Base-by-base conservation (phyloP, 768 basidiomycete species). In the Boletus coccyginus region DNA sequence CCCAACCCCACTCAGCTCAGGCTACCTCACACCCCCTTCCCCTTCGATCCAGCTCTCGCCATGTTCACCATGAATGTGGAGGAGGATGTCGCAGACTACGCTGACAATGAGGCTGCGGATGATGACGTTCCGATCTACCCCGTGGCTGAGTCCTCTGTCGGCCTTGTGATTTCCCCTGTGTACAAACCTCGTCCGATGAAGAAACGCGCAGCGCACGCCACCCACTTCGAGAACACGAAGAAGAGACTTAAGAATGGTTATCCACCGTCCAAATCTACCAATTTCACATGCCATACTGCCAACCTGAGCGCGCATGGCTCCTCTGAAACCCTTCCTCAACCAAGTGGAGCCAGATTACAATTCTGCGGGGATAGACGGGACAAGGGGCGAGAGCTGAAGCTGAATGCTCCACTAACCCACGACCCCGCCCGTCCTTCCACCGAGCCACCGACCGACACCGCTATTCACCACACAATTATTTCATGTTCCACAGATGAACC, bases 141-240 rank as follows among this genome's bases (percentile, higher is more conserved):
- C 24, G 33, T 32, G 16, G 42, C 58, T 24, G 60, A 66, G 5
- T 72, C 78, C 55, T 67, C 76, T 17, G 70, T 85, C 50, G 82
- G 83, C 65, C 78, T 92, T 54, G 86, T 87, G 64, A 88, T 90
- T 46, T 73, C 81, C 3, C 78, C 83, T 3, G 89, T 91, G 11
- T 89, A 82, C 74, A 90, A 90, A 62, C 88, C 88, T 1, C 81
- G 85, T 1, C 87, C 87, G 2, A 72, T 80, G 60, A 84, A 81
- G 77, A 80, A 73, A 29, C 73, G 73, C 17, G 50, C 45, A 9
- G 45, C 69, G 43, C 62, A 77, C 72, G 49, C 71, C 64, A 60
- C 19, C 36, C 46, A 56, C 29, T 36, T 40, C 16, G 54, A 55
- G 38, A 51, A 36, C 52, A 40, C 38, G 38, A 62, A 57, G 59